Base-by-base conservation (phyloP, 139 green algal species). In the Coelastrella sp. region DNA sequence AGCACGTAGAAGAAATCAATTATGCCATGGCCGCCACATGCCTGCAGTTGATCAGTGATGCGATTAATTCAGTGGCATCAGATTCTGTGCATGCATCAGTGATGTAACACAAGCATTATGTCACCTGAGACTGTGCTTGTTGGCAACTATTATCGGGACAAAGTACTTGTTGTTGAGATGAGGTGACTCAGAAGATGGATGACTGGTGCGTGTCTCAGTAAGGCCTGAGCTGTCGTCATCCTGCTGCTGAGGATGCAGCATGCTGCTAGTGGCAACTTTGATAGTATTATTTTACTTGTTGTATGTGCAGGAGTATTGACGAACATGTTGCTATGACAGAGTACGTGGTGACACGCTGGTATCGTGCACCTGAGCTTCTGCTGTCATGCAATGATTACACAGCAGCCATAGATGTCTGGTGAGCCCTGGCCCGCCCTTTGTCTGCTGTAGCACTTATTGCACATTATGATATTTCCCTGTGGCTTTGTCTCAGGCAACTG, bases 301-400 rank as follows among this genome's bases (percentile, higher is more conserved):
- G 68, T 25, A 70, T 4, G 35, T 76, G 59, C 79, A 87, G 63
- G 63, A 90, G 63, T 65, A 60, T 61, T 22, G 78, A 91, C 17
- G 78, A 91, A 35, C 61, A 86, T 63, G 61, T 56, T 27, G 63
- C 63, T 83, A 97, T 98, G 96, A 98, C 96, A 58, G 95, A 98
- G 90, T 99, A 99, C 81, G 97, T 99, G 15, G 97, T 99, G 15
- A 99, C 97, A 4, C 93, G 97, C 24, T 99, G 97, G 97, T 95
- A 95, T 88, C 95, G 97, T 22, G 96, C 97, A 4, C 97, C 97
- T 6, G 97, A 99, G 96, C 94, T 99, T 88, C 95, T 99, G 89
- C 95, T 99, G 12, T 96, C 91, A 10, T 98, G 95, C 92, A 95
- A 96, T 60, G 92, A 95, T 12, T 99, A 99, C 94, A 94, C 87